A percentile compares a stretch with the other conserved stretches of the same genome.
These are phyloP conservation scores for Guadua angustifolia DNA, from an alignment of 176 grass and related monocot genomes.

Conservation along the genomic window DNA sequence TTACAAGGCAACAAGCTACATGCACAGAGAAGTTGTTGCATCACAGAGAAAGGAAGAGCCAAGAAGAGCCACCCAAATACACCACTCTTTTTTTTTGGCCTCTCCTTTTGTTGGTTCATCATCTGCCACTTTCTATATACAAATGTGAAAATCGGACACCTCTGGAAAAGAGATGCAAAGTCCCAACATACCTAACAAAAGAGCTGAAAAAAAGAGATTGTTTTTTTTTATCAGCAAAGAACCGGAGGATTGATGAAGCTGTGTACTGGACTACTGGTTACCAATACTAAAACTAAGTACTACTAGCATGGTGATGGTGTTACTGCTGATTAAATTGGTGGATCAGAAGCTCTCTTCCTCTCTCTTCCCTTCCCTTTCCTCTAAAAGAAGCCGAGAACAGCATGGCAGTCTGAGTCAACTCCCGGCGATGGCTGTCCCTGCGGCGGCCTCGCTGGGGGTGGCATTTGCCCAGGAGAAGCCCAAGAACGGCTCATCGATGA, in stretches of 20 bases:
- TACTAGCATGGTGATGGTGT: slow-evolving; percentile 12
- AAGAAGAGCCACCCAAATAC: slow-evolving; percentile 40
- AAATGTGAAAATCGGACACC: slow-evolving; percentile 33
- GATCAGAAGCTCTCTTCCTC: slow-evolving; percentile 56
- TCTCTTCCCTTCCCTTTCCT: slow-evolving; percentile 9
- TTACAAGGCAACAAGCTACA: slow-evolving; percentile 29
- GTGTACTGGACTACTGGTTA: slow-evolving; percentile 43
- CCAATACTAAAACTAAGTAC: slow-evolving; percentile 33
- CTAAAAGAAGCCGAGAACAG: slow-evolving; percentile 19
- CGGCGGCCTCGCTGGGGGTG: slow-evolving; percentile 11
- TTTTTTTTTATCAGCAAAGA: slow-evolving; percentile 28
- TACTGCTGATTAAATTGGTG: slow-evolving; percentile 28
- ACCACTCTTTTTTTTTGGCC: slow-evolving; percentile 1
- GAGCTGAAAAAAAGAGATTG: slow-evolving; percentile 8
- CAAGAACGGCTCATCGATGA: slow-evolving; percentile 46
- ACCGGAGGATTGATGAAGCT: slow-evolving; percentile 39
- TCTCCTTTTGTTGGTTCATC: slow-evolving; percentile 38
- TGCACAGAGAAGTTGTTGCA: slow-evolving; percentile 34
- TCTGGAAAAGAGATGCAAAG: slow-evolving; percentile 41
- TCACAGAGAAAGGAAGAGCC: slow-evolving; percentile 39
- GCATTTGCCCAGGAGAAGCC: slow-evolving; percentile 1
- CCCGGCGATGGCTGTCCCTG: slow-evolving; percentile 19
- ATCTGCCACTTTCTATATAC: slow-evolving; percentile 52
- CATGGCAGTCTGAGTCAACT: slow-evolving; percentile 32
- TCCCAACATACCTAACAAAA: slow-evolving; percentile 41